Evolutionary conservation across 768 basidiomycete species (phyloP).

Genomic region (Flagelloscypha sp.): DNA sequence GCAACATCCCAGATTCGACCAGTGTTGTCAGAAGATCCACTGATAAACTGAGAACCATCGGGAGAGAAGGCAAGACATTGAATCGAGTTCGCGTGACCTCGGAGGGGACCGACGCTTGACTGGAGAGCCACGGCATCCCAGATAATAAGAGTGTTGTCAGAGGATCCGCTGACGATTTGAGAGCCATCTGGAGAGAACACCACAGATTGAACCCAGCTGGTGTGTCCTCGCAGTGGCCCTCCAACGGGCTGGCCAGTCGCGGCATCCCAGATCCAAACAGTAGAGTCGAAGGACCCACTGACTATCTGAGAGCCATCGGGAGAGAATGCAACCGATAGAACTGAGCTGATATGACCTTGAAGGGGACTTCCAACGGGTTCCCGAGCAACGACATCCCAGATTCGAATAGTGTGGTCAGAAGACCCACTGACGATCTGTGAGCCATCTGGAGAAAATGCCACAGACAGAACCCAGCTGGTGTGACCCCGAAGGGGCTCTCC

Average conservation of each 20-base stretch:
- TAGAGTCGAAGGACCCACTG: slow-evolving; percentile 12
- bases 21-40: too few species aligned
- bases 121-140: slow-evolving; percentile 23
- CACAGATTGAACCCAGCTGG: slow-evolving; percentile 5
- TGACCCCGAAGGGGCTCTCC: not conserved
- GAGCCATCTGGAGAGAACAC: slow-evolving; percentile 14
- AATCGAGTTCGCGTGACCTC: too few species aligned
- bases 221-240: slow-evolving; percentile 6
- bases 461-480: slow-evolving; percentile 1
- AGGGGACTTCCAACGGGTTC: slow-evolving; percentile 2
- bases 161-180: slow-evolving; percentile 13
- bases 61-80: too few species aligned
- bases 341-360: slow-evolving; percentile 9
- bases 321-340: slow-evolving; percentile 12
- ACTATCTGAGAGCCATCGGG: slow-evolving; percentile 13
- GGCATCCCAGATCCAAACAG: slow-evolving; percentile 12
- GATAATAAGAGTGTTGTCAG: slow-evolving; percentile 10
- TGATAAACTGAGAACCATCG: too few species aligned
- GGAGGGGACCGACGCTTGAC: slow-evolving; percentile 31
- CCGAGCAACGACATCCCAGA: slow-evolving; percentile 13
- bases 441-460: slow-evolving; percentile 10
- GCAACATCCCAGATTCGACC: too few species aligned
- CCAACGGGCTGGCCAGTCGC: slow-evolving; percentile 1
- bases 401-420: slow-evolving; percentile 3
- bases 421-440: slow-evolving; percentile 7